Evolutionary conservation across 2,329 filamentous ascomycete genomes (phyloP).

Genomic region (Phialophora tarda): DNA sequence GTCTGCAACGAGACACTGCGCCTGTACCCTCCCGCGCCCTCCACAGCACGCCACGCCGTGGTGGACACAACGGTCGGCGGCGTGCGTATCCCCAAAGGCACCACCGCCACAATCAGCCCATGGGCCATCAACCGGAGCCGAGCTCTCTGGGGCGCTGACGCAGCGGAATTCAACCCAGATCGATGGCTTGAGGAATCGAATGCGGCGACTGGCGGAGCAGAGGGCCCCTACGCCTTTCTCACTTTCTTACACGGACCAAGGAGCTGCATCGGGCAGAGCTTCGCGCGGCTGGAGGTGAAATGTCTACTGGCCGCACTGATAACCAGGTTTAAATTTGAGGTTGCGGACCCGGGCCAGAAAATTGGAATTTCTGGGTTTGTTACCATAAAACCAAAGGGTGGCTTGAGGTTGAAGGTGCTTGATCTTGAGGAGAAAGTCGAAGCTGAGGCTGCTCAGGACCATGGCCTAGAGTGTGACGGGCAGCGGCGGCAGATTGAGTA

Average conservation of each 20-base stretch:
- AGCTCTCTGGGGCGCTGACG: conserved; percentile 45
- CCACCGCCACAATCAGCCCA: conserved; percentile 67
- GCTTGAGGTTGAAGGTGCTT: conserved; percentile 68
- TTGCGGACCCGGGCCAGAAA: conserved; percentile 66
- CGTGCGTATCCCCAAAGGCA: conserved; percentile 72
- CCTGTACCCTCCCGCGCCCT: conserved; percentile 41
- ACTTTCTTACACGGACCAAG: conserved; percentile 73
- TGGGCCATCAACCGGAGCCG: conserved; percentile 43
- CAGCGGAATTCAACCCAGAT: conserved; percentile 44
- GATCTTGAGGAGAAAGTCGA: conserved; percentile 1
- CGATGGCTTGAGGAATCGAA: conserved; percentile 51
- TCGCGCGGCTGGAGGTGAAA: conserved; percentile 81
- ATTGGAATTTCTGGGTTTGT: conserved; percentile 52
- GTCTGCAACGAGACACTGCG: conserved; percentile 61
- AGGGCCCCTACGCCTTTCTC: conserved; percentile 72
- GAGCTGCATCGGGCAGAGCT: conserved; percentile 40
- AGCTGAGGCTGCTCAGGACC: neutral
- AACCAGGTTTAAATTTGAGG: conserved; percentile 56
- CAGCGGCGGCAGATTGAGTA: neutral
- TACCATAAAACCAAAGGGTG: conserved; percentile 65
- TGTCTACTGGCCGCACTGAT: conserved; percentile 78
- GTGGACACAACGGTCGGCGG: conserved; percentile 69
- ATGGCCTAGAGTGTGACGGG: neutral
- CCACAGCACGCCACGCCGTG: conserved; percentile 51
- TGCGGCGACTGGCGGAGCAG: conserved; percentile 63